These are phyloP conservation scores for Aspergillus pseudotamarii DNA, from an alignment of 2,329 filamentous ascomycete genomes.

Conservation along the genomic window DNA sequence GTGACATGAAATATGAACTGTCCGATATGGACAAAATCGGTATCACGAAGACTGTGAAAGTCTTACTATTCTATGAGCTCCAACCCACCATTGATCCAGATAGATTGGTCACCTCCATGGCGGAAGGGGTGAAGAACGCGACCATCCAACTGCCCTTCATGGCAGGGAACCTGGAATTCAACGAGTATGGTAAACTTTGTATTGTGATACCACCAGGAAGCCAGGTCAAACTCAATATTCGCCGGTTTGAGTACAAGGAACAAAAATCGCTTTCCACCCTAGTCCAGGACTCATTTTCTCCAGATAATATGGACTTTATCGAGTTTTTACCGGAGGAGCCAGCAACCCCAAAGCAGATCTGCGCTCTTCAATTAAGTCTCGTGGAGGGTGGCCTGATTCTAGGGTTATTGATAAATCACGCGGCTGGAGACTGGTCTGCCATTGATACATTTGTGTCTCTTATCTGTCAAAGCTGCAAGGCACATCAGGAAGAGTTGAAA, in stretches of 20 bases:
- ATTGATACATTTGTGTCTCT: constrained; percentile 26
- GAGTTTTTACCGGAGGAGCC: constrained; percentile 17
- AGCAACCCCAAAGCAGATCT: constrained; percentile 14
- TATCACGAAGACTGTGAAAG: constrained; percentile 23
- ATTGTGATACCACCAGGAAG: constrained; percentile 13
- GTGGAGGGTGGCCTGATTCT: constrained; percentile 25
- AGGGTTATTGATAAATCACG: constrained; percentile 22
- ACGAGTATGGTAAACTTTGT: constrained; percentile 17
- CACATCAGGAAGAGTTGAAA: constrained; percentile 15
- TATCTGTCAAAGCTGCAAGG: constrained; percentile 23
- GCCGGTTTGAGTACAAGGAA: constrained; percentile 12
- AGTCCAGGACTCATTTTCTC: constrained; percentile 15
- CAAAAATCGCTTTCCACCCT: constrained; percentile 17
- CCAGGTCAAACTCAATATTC: constrained; percentile 12
- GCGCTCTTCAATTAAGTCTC: constrained; percentile 25
- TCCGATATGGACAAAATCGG: constrained; percentile 27
- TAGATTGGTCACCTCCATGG: constrained; percentile 17
- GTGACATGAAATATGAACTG: constrained; percentile 19
- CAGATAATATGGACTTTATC: constrained; percentile 13
- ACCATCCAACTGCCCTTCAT: constrained; percentile 23
- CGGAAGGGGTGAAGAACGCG: constrained; percentile 23
- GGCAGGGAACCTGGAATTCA: constrained; percentile 20
- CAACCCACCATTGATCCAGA: constrained; percentile 12
- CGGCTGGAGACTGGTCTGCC: constrained; percentile 28
- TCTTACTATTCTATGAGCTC: constrained; percentile 24